Percentiles rank a stretch among this genome's conserved stretches.
Evolutionary conservation across 352 stramenopile species (phyloP).

Genomic region (Blastocystis sp.): DNA sequence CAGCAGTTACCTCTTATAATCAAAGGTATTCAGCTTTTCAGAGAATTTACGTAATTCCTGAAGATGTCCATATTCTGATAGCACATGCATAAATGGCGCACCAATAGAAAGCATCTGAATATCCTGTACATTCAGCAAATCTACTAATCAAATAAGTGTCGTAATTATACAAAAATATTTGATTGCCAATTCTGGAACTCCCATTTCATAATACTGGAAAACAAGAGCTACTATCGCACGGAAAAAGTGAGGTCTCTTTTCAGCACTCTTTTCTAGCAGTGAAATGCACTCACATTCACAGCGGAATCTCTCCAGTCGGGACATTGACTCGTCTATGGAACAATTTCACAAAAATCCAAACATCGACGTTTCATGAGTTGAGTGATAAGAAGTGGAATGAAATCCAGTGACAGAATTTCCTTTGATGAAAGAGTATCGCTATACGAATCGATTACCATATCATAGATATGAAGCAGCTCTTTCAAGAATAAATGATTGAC

Average conservation of each 20-base stretch:
- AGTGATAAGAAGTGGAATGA: background rate
- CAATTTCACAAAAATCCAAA: background rate
- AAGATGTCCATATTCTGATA: background rate
- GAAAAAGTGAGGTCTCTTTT: conserved; percentile 13
- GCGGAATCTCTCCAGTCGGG: background rate
- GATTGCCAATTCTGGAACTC: background rate
- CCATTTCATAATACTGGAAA: background rate
- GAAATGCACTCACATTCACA: background rate
- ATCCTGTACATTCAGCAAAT: background rate
- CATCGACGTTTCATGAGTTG: background rate
- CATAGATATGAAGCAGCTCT: conserved; percentile 30
- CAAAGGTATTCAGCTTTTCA: background rate
- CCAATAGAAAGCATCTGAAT: conserved; percentile 4
- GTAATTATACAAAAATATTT: background rate
- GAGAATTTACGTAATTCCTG: background rate
- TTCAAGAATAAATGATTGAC: conserved; percentile 11
- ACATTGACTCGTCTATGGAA: background rate
- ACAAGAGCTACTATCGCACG: background rate
- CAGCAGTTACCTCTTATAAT: background rate
- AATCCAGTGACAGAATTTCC: background rate
- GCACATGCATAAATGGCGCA: background rate
- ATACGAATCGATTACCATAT: background rate
- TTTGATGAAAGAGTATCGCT: background rate
- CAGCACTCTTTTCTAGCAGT: background rate
- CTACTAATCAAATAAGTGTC: background rate